Conservation (phyloP, 2,329 filamentous ascomycete genomes). For the Pyricularia pennisetigena region DNA sequence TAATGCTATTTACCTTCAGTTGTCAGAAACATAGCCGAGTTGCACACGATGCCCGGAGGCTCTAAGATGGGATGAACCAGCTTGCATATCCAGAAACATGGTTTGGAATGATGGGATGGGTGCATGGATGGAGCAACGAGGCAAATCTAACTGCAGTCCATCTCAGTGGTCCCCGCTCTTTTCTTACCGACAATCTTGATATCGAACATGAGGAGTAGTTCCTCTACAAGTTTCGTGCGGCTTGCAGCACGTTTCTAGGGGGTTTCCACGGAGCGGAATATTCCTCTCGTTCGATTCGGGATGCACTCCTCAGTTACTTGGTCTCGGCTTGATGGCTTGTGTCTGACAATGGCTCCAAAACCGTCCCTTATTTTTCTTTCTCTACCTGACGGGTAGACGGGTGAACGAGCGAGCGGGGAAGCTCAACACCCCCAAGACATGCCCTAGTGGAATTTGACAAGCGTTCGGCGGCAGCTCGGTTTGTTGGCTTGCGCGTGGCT, state of each 20-base stretch:
- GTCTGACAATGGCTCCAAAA: not conserved
- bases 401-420: not conserved
- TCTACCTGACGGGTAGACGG: not conserved
- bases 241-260: not conserved
- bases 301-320: not conserved
- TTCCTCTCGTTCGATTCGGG: not conserved
- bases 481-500: not conserved
- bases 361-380: not conserved
- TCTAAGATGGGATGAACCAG: not conserved
- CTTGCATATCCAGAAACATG: not conserved
- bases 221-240: not conserved
- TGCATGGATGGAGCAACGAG: not conserved
- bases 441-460: not conserved
- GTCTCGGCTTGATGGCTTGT: not conserved
- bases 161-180: not conserved
- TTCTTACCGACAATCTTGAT: not conserved
- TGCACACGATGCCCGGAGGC: not conserved
- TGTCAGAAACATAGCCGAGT: not conserved
- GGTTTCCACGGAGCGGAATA: not conserved
- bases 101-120: not conserved
- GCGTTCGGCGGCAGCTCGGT: not conserved
- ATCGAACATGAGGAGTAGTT: not conserved
- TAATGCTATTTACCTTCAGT: not conserved
- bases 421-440: not conserved
- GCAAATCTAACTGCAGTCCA: not conserved